phyloP scores from a whole-genome alignment of 495 filamentous ascomycete species.

The Tuber aestivum region DNA sequence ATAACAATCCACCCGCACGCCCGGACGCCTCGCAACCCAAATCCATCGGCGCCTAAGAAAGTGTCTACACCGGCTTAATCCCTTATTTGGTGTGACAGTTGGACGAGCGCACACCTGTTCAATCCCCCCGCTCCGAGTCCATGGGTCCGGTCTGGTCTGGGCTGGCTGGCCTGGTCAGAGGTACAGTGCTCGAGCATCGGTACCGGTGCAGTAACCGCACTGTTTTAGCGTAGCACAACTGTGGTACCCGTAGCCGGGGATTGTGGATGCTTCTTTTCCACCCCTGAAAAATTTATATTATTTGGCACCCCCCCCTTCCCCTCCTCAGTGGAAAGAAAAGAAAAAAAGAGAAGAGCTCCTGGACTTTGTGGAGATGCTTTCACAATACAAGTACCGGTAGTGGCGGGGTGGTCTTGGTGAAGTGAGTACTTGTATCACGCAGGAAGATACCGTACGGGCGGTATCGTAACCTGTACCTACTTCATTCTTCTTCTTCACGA shows the following conservation, averaged over 20 bases:
- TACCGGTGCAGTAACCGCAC: neutral
- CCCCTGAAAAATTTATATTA: neutral
- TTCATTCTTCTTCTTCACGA: no score
- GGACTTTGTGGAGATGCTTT: neutral
- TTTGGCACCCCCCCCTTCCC: neutral
- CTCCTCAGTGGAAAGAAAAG: neutral
- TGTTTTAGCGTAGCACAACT: neutral
- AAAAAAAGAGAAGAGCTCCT: neutral
- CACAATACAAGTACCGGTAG: neutral
- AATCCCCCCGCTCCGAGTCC: neutral
- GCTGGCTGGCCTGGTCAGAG: neutral
- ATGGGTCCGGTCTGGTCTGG: conserved; percentile 2
- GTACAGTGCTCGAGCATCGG: neutral
- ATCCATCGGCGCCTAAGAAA: neutral
- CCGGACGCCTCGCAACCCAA: neutral
- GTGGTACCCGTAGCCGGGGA: neutral
- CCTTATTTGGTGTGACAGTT: neutral
- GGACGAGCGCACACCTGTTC: neutral
- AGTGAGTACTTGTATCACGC: neutral
- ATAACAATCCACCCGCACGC: neutral
- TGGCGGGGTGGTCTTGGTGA: neutral
- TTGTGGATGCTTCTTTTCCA: neutral
- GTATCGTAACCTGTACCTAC: no score
- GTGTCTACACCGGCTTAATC: neutral
- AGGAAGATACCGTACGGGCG: neutral